These are phyloP conservation scores for Eucalyptus curtisii DNA, from an alignment of 345 rosid species.

Conservation along the genomic window DNA sequence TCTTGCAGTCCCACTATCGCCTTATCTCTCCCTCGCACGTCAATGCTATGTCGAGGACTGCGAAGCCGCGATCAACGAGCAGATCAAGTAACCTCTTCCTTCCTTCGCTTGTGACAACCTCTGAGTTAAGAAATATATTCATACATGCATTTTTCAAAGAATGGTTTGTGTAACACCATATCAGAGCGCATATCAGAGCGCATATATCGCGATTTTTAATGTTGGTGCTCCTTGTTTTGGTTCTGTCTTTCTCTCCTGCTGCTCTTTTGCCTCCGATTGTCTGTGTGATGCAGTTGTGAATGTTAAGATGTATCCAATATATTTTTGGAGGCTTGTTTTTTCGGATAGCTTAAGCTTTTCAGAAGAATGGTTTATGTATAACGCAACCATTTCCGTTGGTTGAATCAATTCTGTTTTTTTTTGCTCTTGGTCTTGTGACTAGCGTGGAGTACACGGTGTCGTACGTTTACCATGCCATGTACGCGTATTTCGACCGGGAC, in stretches of 20 bases:
- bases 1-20: slow-evolving; percentile 59
- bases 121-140: neutral
- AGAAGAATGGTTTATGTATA: neutral
- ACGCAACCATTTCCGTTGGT: neutral
- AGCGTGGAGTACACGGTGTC: slow-evolving; percentile 78
- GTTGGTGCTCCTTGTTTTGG: neutral
- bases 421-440: neutral
- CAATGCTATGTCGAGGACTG: slow-evolving; percentile 50
- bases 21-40: slow-evolving; percentile 66
- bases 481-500: slow-evolving; percentile 76
- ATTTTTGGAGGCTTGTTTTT: neutral
- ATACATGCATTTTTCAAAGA: neutral
- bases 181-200: neutral
- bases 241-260: neutral
- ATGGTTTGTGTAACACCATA: neutral
- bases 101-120: neutral
- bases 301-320: neutral
- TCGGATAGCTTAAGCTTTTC: neutral
- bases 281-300: neutral
- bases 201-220: neutral
- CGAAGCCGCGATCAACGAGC: slow-evolving; percentile 79
- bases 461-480: slow-evolving; percentile 64
- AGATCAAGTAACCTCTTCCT: slow-evolving; percentile 47
- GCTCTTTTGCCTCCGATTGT: neutral
- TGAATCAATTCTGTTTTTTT: neutral